These are phyloP conservation scores for Neocallimastix lanati DNA, from an alignment of 192 early-diverging fungal genomes.

Conservation along the genomic window DNA sequence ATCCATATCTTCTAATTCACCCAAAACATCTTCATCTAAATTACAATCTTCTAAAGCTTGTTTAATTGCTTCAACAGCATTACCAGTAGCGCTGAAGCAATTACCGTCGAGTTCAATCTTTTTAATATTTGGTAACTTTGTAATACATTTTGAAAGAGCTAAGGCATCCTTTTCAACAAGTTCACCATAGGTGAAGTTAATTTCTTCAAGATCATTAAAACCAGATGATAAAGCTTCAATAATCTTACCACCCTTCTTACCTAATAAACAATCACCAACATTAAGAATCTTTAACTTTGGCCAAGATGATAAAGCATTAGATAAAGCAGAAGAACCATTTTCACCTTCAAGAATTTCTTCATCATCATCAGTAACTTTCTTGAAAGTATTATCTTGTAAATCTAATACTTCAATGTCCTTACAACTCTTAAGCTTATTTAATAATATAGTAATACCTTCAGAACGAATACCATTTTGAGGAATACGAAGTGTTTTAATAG, in stretches of 20 bases:
- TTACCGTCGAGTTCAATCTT: constrained; percentile 83
- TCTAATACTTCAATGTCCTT: constrained; percentile 54
- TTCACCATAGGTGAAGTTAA: constrained; percentile 78
- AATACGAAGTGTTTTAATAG: constrained; percentile 66
- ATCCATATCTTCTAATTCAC: constrained; percentile 94
- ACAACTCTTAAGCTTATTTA: constrained; percentile 42
- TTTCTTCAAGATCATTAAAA: constrained; percentile 28
- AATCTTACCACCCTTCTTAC: constrained; percentile 50
- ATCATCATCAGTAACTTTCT: constrained; percentile 13
- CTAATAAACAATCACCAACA: constrained; percentile 78
- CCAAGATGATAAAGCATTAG: constrained; percentile 58
- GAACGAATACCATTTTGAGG: constrained; percentile 96
- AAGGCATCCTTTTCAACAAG: constrained; percentile 54
- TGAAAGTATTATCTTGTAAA: constrained; percentile 95
- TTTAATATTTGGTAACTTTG: constrained; percentile 39
- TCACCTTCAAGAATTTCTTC: background rate
- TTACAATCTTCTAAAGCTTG: constrained; percentile 48
- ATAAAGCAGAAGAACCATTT: constrained; percentile 65
- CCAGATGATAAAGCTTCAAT: constrained; percentile 42
- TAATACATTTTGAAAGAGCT: constrained; percentile 43
- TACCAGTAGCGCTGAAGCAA: constrained; percentile 63
- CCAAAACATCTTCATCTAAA: constrained; percentile 52
- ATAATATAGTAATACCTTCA: constrained; percentile 67
- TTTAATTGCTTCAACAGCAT: constrained; percentile 51
- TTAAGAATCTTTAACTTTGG: constrained; percentile 57